These are phyloP conservation scores for Sanghuangporus weigelae DNA, from an alignment of 1,284 basidiomycete species.

Conservation along the genomic window DNA sequence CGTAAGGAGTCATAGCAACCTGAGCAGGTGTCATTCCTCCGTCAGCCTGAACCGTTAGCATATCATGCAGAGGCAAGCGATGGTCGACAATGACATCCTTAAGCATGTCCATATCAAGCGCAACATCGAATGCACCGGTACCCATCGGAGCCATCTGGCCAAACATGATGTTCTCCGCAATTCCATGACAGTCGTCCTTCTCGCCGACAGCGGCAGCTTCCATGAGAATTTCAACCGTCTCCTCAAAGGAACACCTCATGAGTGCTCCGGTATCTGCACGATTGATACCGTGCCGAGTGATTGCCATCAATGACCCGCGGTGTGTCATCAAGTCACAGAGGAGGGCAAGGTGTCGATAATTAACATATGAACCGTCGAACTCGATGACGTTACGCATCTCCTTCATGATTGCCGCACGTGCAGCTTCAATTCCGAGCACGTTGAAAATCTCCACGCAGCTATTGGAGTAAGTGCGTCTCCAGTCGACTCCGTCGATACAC, in stretches of 20 bases:
- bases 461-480: conserved; percentile 91
- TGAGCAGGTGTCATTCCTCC: conserved; percentile 92
- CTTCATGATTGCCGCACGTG: conserved; percentile 88
- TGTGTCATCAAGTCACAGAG: conserved; percentile 99
- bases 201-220: conserved; percentile 98
- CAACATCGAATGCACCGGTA: conserved; percentile 92
- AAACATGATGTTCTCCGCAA: conserved; percentile 98
- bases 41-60: conserved; percentile 75
- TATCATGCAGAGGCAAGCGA: conserved; percentile 82
- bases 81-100: conserved; percentile 99
- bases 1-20: conserved; percentile 92
- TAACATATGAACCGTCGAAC: conserved; percentile 99
- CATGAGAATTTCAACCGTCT: conserved; percentile 98
- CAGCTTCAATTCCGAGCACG: conserved; percentile 98
- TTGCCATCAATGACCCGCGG: conserved; percentile 93
- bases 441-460: conserved; percentile 95
- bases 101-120: conserved; percentile 96
- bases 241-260: conserved; percentile 99
- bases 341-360: conserved; percentile 94
- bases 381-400: conserved; percentile 95
- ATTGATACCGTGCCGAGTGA: conserved; percentile 99
- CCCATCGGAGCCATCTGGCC: conserved; percentile 99
- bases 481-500: conserved; percentile 93
- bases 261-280: conserved; percentile 94
- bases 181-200: conserved; percentile 96